Evolutionary conservation across 2,329 filamentous ascomycete genomes (phyloP), one percentile per base, ranked within the genome.

Genomic region (Nemania abortiva): DNA sequence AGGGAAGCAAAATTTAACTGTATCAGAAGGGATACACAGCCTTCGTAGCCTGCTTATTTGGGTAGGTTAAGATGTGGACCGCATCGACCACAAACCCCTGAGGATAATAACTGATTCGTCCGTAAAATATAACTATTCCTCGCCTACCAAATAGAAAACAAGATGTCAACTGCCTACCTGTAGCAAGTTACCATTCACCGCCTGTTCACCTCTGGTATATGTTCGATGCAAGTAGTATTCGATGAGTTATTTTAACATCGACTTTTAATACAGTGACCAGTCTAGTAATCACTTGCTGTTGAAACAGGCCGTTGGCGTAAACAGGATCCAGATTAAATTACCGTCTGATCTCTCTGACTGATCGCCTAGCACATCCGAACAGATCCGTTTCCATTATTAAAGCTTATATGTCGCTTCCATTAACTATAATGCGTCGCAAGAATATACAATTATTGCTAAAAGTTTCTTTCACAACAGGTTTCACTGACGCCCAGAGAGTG

Each of bases 21-120:
- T 65, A 65, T 65, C 66, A 65, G 66, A 49, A 27, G 24, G 2
- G 24, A 27, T 65, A 56, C 62, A 65, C 66, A 53, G 66, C 61
- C 62, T 65, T 49, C 3, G 24, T 13, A 39, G 62, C 50, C 56
- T 68, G 22, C 56, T 45, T 39, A 24, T 47, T 27, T 6, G 11
- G 18, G 47, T 13, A 24, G n/a, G 47, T 49, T 5, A 20, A 24
- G 3, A 22, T 10, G 47, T 42, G 39, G 39, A 42, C 15, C 39
- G 13, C 39, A 42, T 42, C 13, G 11, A 42, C 39, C 39, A 42
- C 11, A 42, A 42, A 42, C 11, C 39, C 39, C 5, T 42, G 11
- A 49, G 7, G 47, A 49, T 18, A 60, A 37, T 3, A 34, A 31
- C 53, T 20, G 3, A 57, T 57, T 27, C 37, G 34, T 45, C 22